A percentile compares a stretch with the other conserved stretches of the same genome.
Conservation (phyloP, 2,329 filamentous ascomycete genomes). For the Verticillium klebahnii region DNA sequence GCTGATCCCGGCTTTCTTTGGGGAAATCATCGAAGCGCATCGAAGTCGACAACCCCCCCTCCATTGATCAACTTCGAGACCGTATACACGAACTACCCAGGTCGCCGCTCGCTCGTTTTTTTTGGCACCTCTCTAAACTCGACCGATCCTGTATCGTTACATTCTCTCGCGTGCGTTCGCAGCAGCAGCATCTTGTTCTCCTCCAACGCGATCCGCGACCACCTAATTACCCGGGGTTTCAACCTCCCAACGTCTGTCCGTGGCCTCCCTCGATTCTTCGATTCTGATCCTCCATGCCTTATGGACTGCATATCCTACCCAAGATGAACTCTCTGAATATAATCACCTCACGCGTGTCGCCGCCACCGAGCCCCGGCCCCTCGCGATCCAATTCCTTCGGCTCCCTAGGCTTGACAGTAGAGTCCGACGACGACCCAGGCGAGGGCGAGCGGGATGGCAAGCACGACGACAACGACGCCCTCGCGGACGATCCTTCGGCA, state of each 20-base stretch:
- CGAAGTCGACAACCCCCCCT: not conserved
- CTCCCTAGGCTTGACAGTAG: conserved; percentile 43
- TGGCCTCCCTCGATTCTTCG: not conserved
- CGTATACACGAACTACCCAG: not conserved
- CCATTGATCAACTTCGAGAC: not conserved
- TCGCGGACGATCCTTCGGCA: conserved; percentile 24
- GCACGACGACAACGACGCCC: conserved; percentile 10
- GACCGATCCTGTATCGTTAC: not conserved
- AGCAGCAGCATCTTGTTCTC: not conserved
- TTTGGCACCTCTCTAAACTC: not conserved
- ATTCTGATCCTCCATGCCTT: conserved; percentile 20
- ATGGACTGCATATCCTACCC: conserved; percentile 51
- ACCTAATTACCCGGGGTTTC: not conserved
- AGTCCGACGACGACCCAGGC: conserved; percentile 35
- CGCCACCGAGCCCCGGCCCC: conserved; percentile 49
- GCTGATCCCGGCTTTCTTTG: not conserved
- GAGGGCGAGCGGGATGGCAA: conserved; percentile 20
- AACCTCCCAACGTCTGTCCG: not conserved
- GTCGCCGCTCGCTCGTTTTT: not conserved
- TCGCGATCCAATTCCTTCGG: conserved; percentile 59
- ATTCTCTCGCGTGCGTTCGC: not conserved
- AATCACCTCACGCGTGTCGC: conserved; percentile 76
- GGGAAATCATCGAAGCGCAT: not conserved
- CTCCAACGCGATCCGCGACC: not conserved
- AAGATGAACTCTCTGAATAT: conserved; percentile 98